Evolutionary conservation across 768 basidiomycete genomes (phyloP).

Genomic region (Pleurotus salmoneostramineus): DNA sequence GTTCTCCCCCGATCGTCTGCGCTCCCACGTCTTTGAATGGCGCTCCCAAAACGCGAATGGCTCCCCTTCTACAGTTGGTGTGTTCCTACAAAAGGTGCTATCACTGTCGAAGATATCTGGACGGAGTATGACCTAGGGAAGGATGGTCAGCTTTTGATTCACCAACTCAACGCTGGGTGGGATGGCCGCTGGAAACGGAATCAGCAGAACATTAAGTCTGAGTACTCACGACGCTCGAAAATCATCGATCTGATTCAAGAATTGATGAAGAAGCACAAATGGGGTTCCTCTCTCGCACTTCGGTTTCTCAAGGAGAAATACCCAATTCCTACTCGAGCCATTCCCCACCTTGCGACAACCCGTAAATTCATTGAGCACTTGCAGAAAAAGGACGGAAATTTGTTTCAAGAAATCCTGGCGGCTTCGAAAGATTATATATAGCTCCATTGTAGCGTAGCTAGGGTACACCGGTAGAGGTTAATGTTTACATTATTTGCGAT

Average conservation of each 20-base stretch:
- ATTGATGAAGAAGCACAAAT: constrained; percentile 15
- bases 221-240: constrained; percentile 17
- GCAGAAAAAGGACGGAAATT: constrained; percentile 10
- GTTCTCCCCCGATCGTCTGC: too few relatives aligned
- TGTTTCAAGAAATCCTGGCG: background rate
- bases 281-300: constrained; percentile 17
- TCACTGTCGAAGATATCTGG: constrained; percentile 21
- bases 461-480: background rate
- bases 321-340: constrained; percentile 10
- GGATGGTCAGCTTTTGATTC: constrained; percentile 18
- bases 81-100: background rate
- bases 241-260: constrained; percentile 17
- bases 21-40: too few relatives aligned
- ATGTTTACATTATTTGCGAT: background rate
- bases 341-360: constrained; percentile 10
- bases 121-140: constrained; percentile 20
- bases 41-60: too few relatives aligned
- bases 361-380: constrained; percentile 10
- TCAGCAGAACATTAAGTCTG: constrained; percentile 15
- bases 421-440: background rate
- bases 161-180: constrained; percentile 7
- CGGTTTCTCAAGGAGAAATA: constrained; percentile 19
- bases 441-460: background rate
- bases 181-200: constrained; percentile 21
- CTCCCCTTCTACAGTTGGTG: constrained; percentile 20